Conservation (phyloP, 345 rosid genomes). For the Capsella bursapastoris region DNA sequence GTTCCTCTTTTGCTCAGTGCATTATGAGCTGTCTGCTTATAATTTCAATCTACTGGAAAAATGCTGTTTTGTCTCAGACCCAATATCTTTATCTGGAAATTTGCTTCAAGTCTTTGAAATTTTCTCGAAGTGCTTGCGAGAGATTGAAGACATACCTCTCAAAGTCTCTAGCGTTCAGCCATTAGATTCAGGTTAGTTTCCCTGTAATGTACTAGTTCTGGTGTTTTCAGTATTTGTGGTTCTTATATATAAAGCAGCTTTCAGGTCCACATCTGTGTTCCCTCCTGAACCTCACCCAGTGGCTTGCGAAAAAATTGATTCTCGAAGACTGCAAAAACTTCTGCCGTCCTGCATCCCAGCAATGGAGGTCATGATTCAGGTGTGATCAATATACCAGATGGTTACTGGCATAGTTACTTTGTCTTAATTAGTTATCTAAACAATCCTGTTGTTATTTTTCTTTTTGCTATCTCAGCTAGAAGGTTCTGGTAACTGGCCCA, state of each 20-base stretch:
- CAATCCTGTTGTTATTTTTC: not conserved
- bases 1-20: not conserved
- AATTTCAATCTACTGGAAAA: conserved; percentile 1
- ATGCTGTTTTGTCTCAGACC: conserved; percentile 56
- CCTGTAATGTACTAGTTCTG: conserved; percentile 2
- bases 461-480: conserved; percentile 65
- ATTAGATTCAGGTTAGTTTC: conserved; percentile 72
- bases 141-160: conserved; percentile 78
- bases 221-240: conserved; percentile 18
- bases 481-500: conserved; percentile 98
- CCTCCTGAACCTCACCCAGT: conserved; percentile 93
- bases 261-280: conserved; percentile 84
- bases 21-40: not conserved
- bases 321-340: conserved; percentile 53
- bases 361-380: conserved; percentile 95
- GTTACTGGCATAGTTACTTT: conserved; percentile 3
- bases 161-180: conserved; percentile 84
- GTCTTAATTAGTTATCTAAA: conserved; percentile 1
- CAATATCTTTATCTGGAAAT: conserved; percentile 60
- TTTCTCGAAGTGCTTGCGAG: conserved; percentile 72
- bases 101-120: conserved; percentile 72
- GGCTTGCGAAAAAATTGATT: conserved; percentile 54
- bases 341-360: conserved; percentile 71
- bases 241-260: conserved; percentile 56
- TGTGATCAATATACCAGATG: conserved; percentile 31